Base-by-base conservation (phyloP, 1,284 basidiomycete species). In the Pulchroboletus neoregius region DNA sequence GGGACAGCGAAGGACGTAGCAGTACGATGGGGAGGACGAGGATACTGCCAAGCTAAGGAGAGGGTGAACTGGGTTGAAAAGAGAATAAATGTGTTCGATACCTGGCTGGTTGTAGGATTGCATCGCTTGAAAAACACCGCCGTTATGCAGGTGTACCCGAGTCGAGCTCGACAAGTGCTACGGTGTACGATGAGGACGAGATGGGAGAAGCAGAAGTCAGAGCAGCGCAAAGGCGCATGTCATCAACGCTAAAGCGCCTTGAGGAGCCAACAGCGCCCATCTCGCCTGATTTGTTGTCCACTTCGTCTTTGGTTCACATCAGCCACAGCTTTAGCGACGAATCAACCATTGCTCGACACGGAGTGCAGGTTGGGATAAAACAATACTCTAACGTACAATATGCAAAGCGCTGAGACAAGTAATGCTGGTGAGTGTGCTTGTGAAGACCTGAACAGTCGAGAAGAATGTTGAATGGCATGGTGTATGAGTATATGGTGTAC, bases 381-480 rank as follows among this genome's bases (percentile, higher is more conserved):
- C 32, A 39, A 50, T 53, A 58, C 33, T 68, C 68, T 73, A 75
- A 59, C 68, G 61, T 75, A 76, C 73, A 75, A 54, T 62, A 62
- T 68, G 65, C 65, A 60, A 57, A 48, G 48, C 52, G 57, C 55
- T 23, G 45, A 45, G 40, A 50, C 53, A 57, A 52, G 53, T 62
- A 53, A 64, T 63, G 65, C 69, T 66, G 65, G 66, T 69, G 63
- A 64, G 60, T 65, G 52, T 61, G 57, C 50, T 56, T 60, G 47
- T 55, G 55, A 20, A 20, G 20, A 20, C 20, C 20, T 20, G 49
- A 57, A 54, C 11, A 45, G 27, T 54, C 43, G 50, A 45, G 39
- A 45, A 28, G 32, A 49, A 46, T 44, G 45, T 49, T 30, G 62
- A 47, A 56, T 66, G 63, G 60, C 57, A 61, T 64, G 57, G 55